Evolutionary conservation across 1,139 yeast species (phyloP).

Genomic region (Eremothecium cymbalariae): DNA sequence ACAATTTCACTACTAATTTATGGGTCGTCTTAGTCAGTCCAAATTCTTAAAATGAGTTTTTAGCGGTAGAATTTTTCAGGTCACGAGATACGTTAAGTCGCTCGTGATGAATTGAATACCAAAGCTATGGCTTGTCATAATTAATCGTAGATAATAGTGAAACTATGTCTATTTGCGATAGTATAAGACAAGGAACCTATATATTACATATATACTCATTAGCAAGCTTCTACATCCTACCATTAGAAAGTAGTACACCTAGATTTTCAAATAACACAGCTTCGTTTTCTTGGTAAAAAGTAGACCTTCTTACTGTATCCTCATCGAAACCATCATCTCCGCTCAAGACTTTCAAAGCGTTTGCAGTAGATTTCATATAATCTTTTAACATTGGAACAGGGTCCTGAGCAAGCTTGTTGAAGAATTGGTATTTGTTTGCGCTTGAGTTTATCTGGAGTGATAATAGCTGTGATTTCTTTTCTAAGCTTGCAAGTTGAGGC

Average conservation of each 20-base stretch:
- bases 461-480: constrained; percentile 22
- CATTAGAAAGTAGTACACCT: constrained; percentile 51
- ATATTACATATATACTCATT: too few relatives aligned
- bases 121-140: too few relatives aligned
- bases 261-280: constrained; percentile 69
- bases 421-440: constrained; percentile 61
- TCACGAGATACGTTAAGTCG: too few relatives aligned
- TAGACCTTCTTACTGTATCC: constrained; percentile 76
- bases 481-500: constrained; percentile 23
- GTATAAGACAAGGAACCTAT: too few relatives aligned
- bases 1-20: too few relatives aligned
- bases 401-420: constrained; percentile 60
- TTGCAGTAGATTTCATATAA: constrained; percentile 68
- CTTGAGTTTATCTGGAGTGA: constrained; percentile 47
- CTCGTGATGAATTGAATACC: too few relatives aligned
- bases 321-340: constrained; percentile 90
- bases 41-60: too few relatives aligned
- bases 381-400: constrained; percentile 69
- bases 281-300: constrained; percentile 60
- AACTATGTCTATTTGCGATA: too few relatives aligned
- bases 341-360: constrained; percentile 64
- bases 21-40: too few relatives aligned
- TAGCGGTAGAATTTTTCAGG: too few relatives aligned
- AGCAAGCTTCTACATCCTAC: constrained; percentile 36
- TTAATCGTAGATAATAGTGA: too few relatives aligned